A percentile compares a stretch with the other conserved stretches of the same genome.
Evolutionary conservation across 352 stramenopile genomes (phyloP).

Genomic region (Phytophthora colocasiae): DNA sequence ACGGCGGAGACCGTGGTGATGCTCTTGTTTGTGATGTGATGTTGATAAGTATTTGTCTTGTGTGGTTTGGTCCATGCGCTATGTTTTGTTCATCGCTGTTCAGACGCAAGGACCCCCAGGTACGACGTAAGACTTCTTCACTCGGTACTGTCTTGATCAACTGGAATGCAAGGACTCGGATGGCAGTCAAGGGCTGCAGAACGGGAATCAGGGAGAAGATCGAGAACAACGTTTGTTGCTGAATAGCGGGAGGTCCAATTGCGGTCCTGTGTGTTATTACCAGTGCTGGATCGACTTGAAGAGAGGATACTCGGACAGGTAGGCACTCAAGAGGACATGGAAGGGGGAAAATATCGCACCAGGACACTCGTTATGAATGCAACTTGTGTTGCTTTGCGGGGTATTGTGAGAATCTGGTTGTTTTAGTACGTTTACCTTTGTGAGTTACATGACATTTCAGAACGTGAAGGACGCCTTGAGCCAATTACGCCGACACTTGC

Average conservation of each 20-base stretch:
- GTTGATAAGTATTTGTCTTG: slow-evolving; percentile 49
- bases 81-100: slow-evolving; percentile 33
- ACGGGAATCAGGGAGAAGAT: slow-evolving; percentile 3
- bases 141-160: slow-evolving; percentile 20
- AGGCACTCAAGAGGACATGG: slow-evolving; percentile 15
- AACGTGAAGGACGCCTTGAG: slow-evolving; percentile 2
- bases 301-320: slow-evolving; percentile 22
- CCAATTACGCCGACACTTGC: slow-evolving; percentile 16
- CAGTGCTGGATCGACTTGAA: slow-evolving; percentile 15
- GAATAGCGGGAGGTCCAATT: slow-evolving; percentile 11
- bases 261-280: slow-evolving; percentile 20
- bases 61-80: slow-evolving; percentile 37
- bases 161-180: slow-evolving; percentile 17
- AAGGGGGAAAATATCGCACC: slow-evolving; percentile 21
- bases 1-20: slow-evolving; percentile 41
- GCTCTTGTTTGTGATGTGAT: slow-evolving; percentile 43
- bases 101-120: slow-evolving; percentile 69
- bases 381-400: slow-evolving; percentile 37
- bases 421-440: slow-evolving; percentile 24
- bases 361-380: slow-evolving; percentile 51
- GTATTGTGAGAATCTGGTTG: slow-evolving; percentile 13
- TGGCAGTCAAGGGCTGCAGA: slow-evolving; percentile 15
- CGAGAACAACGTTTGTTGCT: slow-evolving; percentile 16
- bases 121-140: slow-evolving; percentile 46
- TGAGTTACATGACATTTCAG: slow-evolving; percentile 20